Evolutionary conservation across 78 protist species (phyloP).

Genomic region (Blattamonas nauphoetae): DNA sequence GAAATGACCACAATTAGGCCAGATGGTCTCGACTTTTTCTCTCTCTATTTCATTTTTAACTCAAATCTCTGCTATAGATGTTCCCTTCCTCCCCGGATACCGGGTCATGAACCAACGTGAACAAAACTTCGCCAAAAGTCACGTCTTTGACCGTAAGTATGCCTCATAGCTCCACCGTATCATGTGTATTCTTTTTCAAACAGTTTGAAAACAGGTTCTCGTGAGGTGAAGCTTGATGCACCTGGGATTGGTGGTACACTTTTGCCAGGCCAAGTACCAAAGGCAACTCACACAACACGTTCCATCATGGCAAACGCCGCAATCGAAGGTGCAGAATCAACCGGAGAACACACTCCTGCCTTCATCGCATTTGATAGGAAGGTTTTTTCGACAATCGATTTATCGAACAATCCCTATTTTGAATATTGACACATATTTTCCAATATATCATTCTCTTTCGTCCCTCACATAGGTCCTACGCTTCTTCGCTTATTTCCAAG

Average conservation of each 20-base stretch:
- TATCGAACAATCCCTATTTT: neutral
- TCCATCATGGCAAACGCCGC: neutral
- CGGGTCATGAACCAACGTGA: neutral
- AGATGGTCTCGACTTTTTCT: too few relatives aligned
- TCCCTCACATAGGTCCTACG: neutral
- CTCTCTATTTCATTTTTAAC: neutral
- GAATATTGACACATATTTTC: neutral
- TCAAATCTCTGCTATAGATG: neutral
- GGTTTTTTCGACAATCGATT: conserved; percentile 2
- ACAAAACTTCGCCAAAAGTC: neutral
- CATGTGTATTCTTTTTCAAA: neutral
- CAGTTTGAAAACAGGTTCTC: neutral
- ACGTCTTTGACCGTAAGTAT: neutral
- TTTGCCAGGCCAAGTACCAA: neutral
- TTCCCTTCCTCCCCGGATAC: conserved; percentile 6
- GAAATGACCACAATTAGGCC: too few relatives aligned
- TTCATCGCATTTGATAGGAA: conserved; percentile 7
- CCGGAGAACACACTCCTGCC: conserved; percentile 1
- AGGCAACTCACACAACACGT: neutral
- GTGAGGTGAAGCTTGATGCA: neutral
- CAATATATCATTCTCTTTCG: neutral
- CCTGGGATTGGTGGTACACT: conserved; percentile 9
- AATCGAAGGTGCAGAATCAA: neutral
- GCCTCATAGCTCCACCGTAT: neutral
- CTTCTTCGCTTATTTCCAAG: conserved; percentile 25